A percentile compares a stretch with the other conserved stretches of the same genome.
These are phyloP conservation scores for Basidiobolus meristosporus DNA, from an alignment of 371 early-diverging fungal species.

Conservation along the genomic window DNA sequence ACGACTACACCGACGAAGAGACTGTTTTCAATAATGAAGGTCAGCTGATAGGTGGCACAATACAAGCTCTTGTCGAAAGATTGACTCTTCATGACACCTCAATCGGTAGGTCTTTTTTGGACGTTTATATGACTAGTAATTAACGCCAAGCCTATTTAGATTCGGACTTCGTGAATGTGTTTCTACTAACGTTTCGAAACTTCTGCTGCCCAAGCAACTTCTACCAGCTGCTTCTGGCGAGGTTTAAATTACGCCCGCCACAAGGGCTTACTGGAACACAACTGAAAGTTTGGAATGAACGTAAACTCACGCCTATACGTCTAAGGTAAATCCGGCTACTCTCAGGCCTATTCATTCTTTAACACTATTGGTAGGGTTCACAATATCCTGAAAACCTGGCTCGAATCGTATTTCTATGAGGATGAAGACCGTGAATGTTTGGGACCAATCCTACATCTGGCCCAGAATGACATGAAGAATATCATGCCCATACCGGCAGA, in stretches of 20 bases:
- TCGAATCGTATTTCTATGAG: slow-evolving; percentile 21
- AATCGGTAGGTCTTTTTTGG: slow-evolving; percentile 1
- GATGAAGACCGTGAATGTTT: too few relatives aligned
- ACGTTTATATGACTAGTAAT: too few relatives aligned
- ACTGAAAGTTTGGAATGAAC: slow-evolving; percentile 50
- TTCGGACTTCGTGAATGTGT: slow-evolving; percentile 53
- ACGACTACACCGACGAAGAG: slow-evolving; percentile 58
- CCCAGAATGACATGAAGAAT: too few relatives aligned
- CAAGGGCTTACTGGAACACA: slow-evolving; percentile 36
- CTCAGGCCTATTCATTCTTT: not conserved
- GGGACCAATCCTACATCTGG: too few relatives aligned
- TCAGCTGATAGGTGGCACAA: slow-evolving; percentile 68
- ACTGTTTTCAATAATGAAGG: slow-evolving; percentile 64
- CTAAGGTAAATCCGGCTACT: slow-evolving; percentile 3
- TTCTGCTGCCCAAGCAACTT: slow-evolving; percentile 51
- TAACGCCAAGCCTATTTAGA: too few relatives aligned
- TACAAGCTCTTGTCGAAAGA: slow-evolving; percentile 67
- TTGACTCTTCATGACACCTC: slow-evolving; percentile 64
- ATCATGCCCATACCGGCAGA: too few relatives aligned
- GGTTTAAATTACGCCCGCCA: slow-evolving; percentile 51
- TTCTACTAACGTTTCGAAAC: slow-evolving; percentile 72
- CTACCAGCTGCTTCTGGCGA: slow-evolving; percentile 34
- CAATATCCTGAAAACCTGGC: slow-evolving; percentile 28
- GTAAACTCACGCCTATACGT: slow-evolving; percentile 53
- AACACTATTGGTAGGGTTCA: slow-evolving; percentile 8